These are phyloP conservation scores for Skeletonema potamos DNA, from an alignment of 108 stramenopile species.

Conservation along the genomic window DNA sequence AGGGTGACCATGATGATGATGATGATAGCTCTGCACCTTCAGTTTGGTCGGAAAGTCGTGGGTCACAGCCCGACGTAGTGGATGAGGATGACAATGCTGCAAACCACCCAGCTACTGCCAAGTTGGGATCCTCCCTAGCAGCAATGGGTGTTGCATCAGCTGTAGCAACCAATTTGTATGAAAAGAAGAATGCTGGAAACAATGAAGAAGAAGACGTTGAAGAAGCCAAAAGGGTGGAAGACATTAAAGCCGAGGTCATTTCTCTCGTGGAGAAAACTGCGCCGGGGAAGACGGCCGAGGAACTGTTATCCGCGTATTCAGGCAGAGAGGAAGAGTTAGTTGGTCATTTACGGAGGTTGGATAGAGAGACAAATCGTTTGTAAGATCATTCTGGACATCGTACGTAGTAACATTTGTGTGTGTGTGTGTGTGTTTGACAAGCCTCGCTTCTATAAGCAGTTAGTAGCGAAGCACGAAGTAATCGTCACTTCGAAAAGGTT, in stretches of 20 bases:
- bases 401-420: not conserved
- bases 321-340: conserved; percentile 19
- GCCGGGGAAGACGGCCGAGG: conserved; percentile 8
- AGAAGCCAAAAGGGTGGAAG: conserved; percentile 2
- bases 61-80: not conserved
- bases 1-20: not conserved
- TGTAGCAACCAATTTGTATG: not conserved
- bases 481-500: too few relatives aligned
- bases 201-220: conserved; percentile 1
- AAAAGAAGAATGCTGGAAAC: conserved; percentile 8
- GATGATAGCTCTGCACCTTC: not conserved
- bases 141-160: conserved; percentile 17
- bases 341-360: conserved; percentile 14
- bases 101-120: not conserved
- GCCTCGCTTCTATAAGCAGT: too few relatives aligned
- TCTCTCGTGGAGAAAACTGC: conserved; percentile 9
- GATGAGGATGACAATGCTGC: not conserved
- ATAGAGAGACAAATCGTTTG: not conserved
- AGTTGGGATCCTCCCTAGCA: conserved; percentile 12
- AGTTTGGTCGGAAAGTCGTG: conserved; percentile 5
- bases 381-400: not conserved
- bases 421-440: not conserved
- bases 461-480: too few relatives aligned
- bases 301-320: conserved; percentile 1
- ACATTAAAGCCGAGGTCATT: conserved; percentile 1